Conservation (phyloP, 345 rosid genomes). For the Jatropha curcas region DNA sequence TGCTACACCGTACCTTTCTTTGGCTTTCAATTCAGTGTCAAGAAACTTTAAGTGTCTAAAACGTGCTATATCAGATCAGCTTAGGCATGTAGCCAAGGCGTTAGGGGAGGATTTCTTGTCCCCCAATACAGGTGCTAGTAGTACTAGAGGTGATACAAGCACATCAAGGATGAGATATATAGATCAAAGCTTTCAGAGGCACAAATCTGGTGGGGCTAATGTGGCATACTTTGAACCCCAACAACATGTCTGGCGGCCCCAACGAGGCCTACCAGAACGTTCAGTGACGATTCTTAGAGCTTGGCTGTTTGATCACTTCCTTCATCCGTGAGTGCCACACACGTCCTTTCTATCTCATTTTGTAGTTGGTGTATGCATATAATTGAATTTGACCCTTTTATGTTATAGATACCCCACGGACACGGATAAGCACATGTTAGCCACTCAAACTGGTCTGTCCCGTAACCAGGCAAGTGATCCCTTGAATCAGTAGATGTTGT, state of each 20-base stretch:
- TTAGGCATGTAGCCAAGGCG: constrained; percentile 34
- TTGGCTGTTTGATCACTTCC: constrained; percentile 77
- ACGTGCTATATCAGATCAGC: constrained; percentile 46
- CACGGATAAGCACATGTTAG: constrained; percentile 61
- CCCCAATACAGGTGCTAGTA: constrained; percentile 26
- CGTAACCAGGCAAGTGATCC: constrained; percentile 53
- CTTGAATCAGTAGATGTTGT: too few species aligned
- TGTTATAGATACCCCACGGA: constrained; percentile 59
- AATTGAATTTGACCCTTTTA: constrained; percentile 4
- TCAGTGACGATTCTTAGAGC: constrained; percentile 57
- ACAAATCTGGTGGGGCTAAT: constrained; percentile 36
- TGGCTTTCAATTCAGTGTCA: constrained; percentile 44
- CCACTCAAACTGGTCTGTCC: constrained; percentile 59
- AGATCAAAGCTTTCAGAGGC: constrained; percentile 38
- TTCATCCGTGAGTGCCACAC: constrained; percentile 58
- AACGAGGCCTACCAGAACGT: constrained; percentile 67
- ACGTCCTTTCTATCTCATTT: not conserved
- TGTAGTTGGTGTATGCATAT: not conserved
- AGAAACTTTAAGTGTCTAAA: constrained; percentile 50
- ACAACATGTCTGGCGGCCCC: constrained; percentile 63
- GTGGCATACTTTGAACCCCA: constrained; percentile 49
- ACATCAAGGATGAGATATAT: constrained; percentile 23
- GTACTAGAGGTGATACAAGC: constrained; percentile 28
- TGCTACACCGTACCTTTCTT: constrained; percentile 50
- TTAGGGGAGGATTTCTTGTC: constrained; percentile 40